Evolutionary conservation across 169 alveolate species (phyloP), one percentile per base, ranked within the genome.

Genomic region (Babesia caballi): DNA sequence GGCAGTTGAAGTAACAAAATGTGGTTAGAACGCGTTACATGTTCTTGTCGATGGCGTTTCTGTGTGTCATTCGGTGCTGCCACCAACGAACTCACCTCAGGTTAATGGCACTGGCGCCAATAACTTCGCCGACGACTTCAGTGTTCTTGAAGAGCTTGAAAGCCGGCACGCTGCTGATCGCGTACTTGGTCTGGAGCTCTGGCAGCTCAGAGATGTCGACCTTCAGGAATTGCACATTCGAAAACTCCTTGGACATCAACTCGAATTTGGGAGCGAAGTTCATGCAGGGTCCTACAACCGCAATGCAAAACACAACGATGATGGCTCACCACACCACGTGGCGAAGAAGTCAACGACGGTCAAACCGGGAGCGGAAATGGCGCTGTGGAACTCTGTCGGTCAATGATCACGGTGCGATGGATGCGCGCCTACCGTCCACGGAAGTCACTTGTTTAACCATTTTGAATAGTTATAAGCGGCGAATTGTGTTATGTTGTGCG

Each of bases 271-370:
- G 95, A 17, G 95, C 95, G 47, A 92, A 91, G 47, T 91, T 92
- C 82, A 89, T 88, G 74, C 95, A 91, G 19, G 94, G 94, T 19
- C 93, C 87, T 78, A 25, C 14, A 0, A 19, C 21, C 8, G 35
- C n/a, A 19, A 8, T 17, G 17, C 12, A 8, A 27, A 0, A 40
- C 25, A 15, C n/a, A 2, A 8, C 21, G 2, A 19, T 14, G n/a
- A 0, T 32, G 2, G 59, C 87, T 21, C 58, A 78, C 95, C 97
- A 82, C 98, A 94, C 98, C 98, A 96, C n/a, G 96, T 96, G 19
- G 98, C 99, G 77, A 89, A 96, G 74, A 96, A 96, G 74, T 95
- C 97, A 12, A 94, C 99, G 88, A 96, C 89, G 23, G 90, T 94
- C 47, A 91, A 51, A 28, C 84, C 85, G 51, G 84, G 70, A 41